Conservation (phyloP, 2,329 filamentous ascomycete species). For the Fusarium concolor region DNA sequence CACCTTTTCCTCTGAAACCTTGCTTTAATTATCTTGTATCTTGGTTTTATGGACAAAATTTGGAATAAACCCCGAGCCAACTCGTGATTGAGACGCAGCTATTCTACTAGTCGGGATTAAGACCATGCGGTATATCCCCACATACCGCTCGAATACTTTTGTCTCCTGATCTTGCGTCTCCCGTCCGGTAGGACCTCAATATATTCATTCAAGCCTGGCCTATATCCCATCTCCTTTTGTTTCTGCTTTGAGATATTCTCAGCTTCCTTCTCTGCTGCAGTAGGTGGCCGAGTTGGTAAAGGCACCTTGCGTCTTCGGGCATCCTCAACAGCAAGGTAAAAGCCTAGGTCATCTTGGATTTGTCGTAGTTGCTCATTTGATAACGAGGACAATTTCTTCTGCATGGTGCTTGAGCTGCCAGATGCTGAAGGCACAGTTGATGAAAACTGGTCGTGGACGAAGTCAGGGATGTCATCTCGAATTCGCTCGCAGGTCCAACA, state of each 20-base stretch:
- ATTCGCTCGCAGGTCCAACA: conserved; percentile 35
- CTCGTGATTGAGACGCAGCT: no score
- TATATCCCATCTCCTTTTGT: conserved; percentile 27
- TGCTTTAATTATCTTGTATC: no score
- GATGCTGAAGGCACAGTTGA: neutral
- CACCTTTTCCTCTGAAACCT: no score
- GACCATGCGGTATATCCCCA: neutral
- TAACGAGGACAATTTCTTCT: conserved; percentile 7
- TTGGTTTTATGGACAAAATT: no score
- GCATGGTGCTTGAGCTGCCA: neutral
- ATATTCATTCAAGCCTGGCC: conserved; percentile 22
- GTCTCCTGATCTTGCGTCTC: conserved; percentile 23
- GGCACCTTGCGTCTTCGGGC: conserved; percentile 1
- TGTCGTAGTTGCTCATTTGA: conserved; percentile 18
- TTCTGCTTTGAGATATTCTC: conserved; percentile 6
- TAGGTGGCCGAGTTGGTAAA: conserved; percentile 21
- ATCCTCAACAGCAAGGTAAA: conserved; percentile 16
- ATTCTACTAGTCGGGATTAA: no score
- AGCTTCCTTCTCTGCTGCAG: conserved; percentile 7
- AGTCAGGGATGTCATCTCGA: conserved; percentile 18
- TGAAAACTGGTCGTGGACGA: neutral
- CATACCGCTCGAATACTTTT: neutral
- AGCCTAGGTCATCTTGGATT: conserved; percentile 33
- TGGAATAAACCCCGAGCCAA: no score
- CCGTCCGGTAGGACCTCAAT: conserved; percentile 26